Evolutionary conservation across 495 filamentous ascomycete species (phyloP).

Genomic region (Penicillium robsamsonii): DNA sequence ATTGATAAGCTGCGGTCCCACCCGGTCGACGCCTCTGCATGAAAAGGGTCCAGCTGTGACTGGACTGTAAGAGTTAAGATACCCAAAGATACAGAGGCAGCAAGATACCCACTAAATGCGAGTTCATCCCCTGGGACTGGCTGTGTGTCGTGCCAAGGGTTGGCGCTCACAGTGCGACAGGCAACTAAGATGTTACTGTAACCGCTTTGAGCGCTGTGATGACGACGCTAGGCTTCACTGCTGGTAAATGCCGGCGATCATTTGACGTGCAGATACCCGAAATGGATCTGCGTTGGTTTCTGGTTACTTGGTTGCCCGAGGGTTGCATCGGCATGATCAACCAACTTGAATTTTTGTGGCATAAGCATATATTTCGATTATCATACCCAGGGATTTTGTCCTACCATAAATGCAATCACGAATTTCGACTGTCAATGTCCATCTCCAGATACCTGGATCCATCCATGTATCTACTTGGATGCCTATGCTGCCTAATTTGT

Average conservation of each 20-base stretch:
- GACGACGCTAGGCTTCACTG: background rate
- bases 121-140: background rate
- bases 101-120: background rate
- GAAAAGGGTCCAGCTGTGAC: slow-evolving; percentile 9
- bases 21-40: slow-evolving; percentile 29
- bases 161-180: background rate
- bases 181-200: background rate
- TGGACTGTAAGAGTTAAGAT: slow-evolving; percentile 3
- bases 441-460: background rate
- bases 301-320: slow-evolving; percentile 10
- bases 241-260: background rate
- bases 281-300: slow-evolving; percentile 1
- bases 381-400: slow-evolving; percentile 16
- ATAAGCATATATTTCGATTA: slow-evolving; percentile 10
- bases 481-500: background rate
- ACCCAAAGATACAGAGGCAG: slow-evolving; percentile 2
- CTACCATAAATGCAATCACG: background rate
- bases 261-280: background rate
- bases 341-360: slow-evolving; percentile 3
- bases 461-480: background rate
- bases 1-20: slow-evolving; percentile 65
- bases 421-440: background rate
- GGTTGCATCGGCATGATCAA: background rate
- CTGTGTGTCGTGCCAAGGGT: background rate
- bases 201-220: background rate